Evolutionary conservation across 768 basidiomycete genomes (phyloP).

Genomic region (Royoungia palumana): DNA sequence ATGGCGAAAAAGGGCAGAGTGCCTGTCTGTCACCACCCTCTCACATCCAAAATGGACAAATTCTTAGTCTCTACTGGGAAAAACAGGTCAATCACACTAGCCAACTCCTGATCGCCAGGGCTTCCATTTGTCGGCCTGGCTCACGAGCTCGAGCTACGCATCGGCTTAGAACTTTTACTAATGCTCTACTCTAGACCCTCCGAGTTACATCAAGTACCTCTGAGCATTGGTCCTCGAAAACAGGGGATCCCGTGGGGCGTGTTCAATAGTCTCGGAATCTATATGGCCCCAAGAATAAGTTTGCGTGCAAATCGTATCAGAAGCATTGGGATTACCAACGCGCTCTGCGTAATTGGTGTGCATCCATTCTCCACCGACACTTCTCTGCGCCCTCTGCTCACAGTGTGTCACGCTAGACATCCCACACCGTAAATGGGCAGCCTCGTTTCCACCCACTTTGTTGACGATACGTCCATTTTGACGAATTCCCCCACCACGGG

Average conservation of each 20-base stretch:
- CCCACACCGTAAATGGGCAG: conserved; percentile 7
- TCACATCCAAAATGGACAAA: conserved; percentile 21
- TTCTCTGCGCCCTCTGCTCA: conserved; percentile 26
- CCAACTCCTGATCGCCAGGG: conserved; percentile 25
- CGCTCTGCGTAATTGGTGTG: conserved; percentile 14
- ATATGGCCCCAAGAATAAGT: conserved; percentile 2
- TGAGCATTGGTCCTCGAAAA: conserved; percentile 18
- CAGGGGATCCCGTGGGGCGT: conserved; percentile 8
- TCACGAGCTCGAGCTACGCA: conserved; percentile 18
- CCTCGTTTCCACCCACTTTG: conserved; percentile 5
- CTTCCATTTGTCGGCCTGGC: conserved; percentile 30
- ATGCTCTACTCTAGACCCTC: conserved; percentile 15
- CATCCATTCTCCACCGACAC: conserved; percentile 27
- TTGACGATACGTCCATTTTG: conserved; percentile 8
- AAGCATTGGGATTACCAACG: conserved; percentile 19
- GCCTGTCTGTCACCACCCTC: conserved; percentile 11
- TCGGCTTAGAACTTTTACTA: conserved; percentile 2
- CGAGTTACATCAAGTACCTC: conserved; percentile 16
- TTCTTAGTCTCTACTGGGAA: conserved; percentile 24
- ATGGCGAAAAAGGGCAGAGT: conserved; percentile 24
- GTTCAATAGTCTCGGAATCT: conserved; percentile 11
- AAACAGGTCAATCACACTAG: conserved; percentile 19
- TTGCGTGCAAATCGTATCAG: conserved; percentile 18
- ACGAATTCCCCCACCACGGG: conserved; percentile 4
- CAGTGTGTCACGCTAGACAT: conserved; percentile 7